Evolutionary conservation across 2,329 filamentous ascomycete species (phyloP), one percentile per base, ranked within the genome.

Genomic region (Fusarium chaquense): DNA sequence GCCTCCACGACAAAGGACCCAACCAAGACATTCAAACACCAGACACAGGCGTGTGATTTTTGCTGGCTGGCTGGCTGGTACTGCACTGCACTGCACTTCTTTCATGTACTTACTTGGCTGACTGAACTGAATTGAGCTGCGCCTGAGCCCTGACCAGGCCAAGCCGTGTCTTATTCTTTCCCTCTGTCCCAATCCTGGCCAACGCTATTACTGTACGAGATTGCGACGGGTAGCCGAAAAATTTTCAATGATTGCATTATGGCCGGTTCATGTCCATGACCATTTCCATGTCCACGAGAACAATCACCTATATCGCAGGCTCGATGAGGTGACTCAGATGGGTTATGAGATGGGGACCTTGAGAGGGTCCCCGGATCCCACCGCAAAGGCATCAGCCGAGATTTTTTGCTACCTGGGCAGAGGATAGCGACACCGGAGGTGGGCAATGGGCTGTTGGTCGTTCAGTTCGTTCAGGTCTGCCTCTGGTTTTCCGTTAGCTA

Each of bases 381-480:
- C 73, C 73, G 68, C 54, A 53, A 72, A 62, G 65, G 65, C 73
- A 75, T 75, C 73, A 74, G 68, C 73, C 73, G 73, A 75, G 73
- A 75, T 73, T 75, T 63, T 63, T 65, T 36, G 53, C 62, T 71
- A 62, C 64, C 73, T 75, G 73, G 68, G 68, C 73, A 51, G 33
- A 51, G 49, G n/a, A 67, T 65, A 75, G 73, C 73, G 73, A 74
- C 71, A 72, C 73, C 73, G 73, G 72, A 73, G 72, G 72, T 75
- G 73, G 73, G 72, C 73, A 71, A 69, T 75, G 73, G 73, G 71
- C 73, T 74, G 71, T 74, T 69, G 49, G 24, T 35, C 15, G 33
- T 35, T 35, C 33, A 35, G 33, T 35, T 36, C 32, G 20, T 50
- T 15, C 46, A 50, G 56, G 63, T 73, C 68, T 26, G 70, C 73